Conservation (phyloP, 2,329 filamentous ascomycete species). For the Colletotrichum karsti region DNA sequence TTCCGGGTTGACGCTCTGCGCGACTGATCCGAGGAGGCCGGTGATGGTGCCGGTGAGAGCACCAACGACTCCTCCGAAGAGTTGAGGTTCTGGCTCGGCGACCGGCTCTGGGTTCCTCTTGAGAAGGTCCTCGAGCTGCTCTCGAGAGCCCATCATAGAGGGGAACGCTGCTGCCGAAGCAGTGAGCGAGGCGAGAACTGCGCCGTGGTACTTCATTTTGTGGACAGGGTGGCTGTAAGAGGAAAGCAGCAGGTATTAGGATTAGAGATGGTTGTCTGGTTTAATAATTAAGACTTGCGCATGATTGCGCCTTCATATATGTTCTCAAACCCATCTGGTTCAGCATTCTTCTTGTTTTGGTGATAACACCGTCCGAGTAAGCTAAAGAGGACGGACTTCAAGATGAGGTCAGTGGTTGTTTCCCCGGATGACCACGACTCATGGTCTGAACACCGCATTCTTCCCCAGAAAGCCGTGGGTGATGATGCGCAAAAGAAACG, state of each 20-base stretch:
- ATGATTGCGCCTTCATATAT: neutral
- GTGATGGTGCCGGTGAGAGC: conserved; percentile 5
- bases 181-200: neutral
- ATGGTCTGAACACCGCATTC: neutral
- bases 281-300: too few relatives aligned
- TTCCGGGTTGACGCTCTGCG: neutral
- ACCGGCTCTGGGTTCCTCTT: conserved; percentile 7
- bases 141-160: neutral
- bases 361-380: neutral
- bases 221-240: neutral
- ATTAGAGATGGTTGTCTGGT: neutral
- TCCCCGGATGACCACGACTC: neutral
- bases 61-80: neutral
- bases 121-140: neutral
- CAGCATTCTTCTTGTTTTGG: neutral
- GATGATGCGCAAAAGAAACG: neutral
- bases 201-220: conserved; percentile 1
- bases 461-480: neutral
- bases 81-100: conserved; percentile 8
- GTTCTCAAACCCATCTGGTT: neutral
- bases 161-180: conserved; percentile 12
- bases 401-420: neutral
- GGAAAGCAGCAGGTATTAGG: neutral
- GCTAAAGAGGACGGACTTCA: neutral
- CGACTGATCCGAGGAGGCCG: conserved; percentile 19